Conservation (phyloP, 306 rosid genomes). For the Inga oerstediana region DNA sequence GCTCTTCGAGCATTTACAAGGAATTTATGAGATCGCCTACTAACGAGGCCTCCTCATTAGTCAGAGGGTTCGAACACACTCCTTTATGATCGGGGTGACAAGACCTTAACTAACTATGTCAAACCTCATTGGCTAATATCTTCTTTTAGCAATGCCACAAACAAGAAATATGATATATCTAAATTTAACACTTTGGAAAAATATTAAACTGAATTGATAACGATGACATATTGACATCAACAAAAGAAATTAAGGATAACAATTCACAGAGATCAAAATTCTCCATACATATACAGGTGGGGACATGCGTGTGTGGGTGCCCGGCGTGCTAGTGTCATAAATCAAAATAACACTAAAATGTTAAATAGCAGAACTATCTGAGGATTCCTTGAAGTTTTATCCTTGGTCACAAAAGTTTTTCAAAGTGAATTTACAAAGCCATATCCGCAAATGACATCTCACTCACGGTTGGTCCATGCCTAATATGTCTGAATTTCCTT, state of each 20-base stretch:
- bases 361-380: not conserved
- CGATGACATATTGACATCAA: not conserved
- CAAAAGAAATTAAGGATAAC: not conserved
- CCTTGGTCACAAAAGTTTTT: not conserved
- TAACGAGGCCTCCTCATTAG: no score
- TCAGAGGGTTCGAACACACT: no score
- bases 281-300: not conserved
- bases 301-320: not conserved
- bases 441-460: not conserved
- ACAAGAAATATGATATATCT: not conserved
- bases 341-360: not conserved
- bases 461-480: not conserved
- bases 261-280: not conserved
- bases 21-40: no score
- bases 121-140: not conserved
- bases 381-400: not conserved
- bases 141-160: not conserved
- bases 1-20: no score
- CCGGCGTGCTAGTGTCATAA: not conserved
- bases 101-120: no score
- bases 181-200: not conserved
- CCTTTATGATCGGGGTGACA: no score
- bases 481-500: conserved; percentile 20
- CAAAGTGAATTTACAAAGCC: not conserved
- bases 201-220: not conserved